phyloP scores from a whole-genome alignment of 331 rosid genomes.

The Saraca asoca region DNA sequence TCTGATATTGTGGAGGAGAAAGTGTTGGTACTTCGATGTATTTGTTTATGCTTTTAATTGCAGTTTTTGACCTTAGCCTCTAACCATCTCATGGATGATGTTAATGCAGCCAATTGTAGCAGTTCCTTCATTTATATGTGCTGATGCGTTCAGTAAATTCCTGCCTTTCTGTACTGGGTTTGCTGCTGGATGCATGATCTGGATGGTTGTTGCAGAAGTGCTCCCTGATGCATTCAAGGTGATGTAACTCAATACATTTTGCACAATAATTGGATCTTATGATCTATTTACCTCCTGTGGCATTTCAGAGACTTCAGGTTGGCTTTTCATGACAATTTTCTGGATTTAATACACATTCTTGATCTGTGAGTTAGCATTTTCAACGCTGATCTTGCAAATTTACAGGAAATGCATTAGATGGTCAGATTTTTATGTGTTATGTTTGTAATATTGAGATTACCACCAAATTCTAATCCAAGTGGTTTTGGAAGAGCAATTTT shows the following conservation, averaged over 20 bases:
- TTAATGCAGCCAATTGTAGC: conserved; percentile 93
- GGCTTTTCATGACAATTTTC: not conserved
- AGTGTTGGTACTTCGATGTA: conserved; percentile 6
- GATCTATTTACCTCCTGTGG: conserved; percentile 1
- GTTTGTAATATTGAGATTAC: too few species aligned
- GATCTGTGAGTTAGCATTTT: not conserved
- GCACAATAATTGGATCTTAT: conserved; percentile 3
- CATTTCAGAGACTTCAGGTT: conserved; percentile 2
- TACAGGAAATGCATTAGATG: not conserved
- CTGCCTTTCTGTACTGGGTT: conserved; percentile 98
- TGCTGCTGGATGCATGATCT: conserved; percentile 99
- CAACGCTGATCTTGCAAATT: not conserved
- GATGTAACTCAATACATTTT: conserved; percentile 20
- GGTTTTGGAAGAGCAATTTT: not conserved
- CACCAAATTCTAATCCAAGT: too few species aligned
- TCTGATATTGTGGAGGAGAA: conserved; percentile 24
- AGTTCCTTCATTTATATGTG: conserved; percentile 96
- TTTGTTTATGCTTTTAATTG: conserved; percentile 17
- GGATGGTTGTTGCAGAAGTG: conserved; percentile 99
- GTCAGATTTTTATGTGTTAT: too few species aligned
- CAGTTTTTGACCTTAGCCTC: conserved; percentile 25
- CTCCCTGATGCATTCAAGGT: conserved; percentile 99
- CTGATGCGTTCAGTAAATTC: conserved; percentile 92
- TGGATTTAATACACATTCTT: not conserved
- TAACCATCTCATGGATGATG: conserved; percentile 20